Base-by-base conservation (phyloP, 257 asterid species). In the Verbena officinalis region DNA sequence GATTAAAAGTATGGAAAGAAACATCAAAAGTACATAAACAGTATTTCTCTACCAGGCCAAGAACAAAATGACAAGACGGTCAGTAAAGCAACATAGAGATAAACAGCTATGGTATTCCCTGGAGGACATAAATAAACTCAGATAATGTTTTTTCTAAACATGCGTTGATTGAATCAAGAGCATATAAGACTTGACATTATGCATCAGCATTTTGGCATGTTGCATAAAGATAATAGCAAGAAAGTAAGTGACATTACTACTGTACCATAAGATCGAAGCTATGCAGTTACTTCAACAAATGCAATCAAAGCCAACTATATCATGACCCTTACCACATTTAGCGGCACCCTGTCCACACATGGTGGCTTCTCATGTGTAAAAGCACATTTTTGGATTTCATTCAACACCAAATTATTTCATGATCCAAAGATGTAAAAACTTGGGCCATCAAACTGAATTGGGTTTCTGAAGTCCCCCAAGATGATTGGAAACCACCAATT, bases 41-140 rank as follows among this genome's bases (percentile, higher is more conserved):
- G 62, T 39, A 54, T 40, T 53, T 17, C 30, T 24, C 52, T 9
- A 11, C 46, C 5, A 30, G 55, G 52, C 27, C 60, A 52, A 38
- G 13, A 59, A 48, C 9, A 10, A 21, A 30, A 24, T 40, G 27
- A 54, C 14, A 70, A 39, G 17, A 53, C 16, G 2, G 40, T 20
- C 60, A 60, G 69, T 20, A 4, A 48, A n/a, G 59, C 45, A 19
- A 52, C 22, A 38, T 13, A 53, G 38, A 36, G 42, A 42, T 11
- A 14, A 44, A 27, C 23, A 42, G 12, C 51, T 9, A 16, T 34
- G 31, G 9, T 30, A 44, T 58, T 46, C 36, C 21, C 23, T 59
- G 53, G 15, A 19, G 34, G 23, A 36, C 12, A 43, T 31, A 45
- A 30, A 46, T n/a, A n/a, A 22, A 21, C 7, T 51, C 16, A 55